Percentiles rank a stretch among this genome's conserved stretches.
These are phyloP conservation scores for Thelonectria rubi DNA, from an alignment of 2,329 filamentous ascomycete genomes.

Conservation along the genomic window DNA sequence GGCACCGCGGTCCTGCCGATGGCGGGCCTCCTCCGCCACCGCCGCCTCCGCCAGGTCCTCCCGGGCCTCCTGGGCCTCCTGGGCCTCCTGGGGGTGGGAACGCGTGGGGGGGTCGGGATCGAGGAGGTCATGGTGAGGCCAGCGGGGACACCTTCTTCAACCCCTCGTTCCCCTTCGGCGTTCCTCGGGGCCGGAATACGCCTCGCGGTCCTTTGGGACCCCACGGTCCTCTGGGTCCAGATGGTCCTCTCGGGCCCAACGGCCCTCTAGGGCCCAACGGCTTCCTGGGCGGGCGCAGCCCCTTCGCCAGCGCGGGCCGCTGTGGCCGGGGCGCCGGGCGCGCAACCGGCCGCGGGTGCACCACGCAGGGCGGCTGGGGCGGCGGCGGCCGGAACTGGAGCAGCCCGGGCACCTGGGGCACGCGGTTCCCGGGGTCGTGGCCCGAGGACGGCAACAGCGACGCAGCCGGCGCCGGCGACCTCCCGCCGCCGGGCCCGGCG, in stretches of 20 bases:
- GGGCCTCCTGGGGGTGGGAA: constrained; percentile 14
- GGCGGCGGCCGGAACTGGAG: constrained; percentile 2
- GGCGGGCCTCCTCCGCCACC: neutral
- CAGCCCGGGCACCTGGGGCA: constrained; percentile 5
- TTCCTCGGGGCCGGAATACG: neutral
- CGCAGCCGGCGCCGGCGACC: too few species aligned
- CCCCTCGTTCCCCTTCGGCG: constrained; percentile 21
- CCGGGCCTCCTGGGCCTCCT: constrained; percentile 7
- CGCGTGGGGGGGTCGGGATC: constrained; percentile 24
- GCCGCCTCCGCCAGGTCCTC: constrained; percentile 22
- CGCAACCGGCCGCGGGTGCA: constrained; percentile 13
- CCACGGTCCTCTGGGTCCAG: constrained; percentile 25
- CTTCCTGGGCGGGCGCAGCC: constrained; percentile 16
- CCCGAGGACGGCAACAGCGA: constrained; percentile 44
- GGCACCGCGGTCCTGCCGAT: constrained; percentile 18
- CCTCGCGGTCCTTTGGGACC: constrained; percentile 16
- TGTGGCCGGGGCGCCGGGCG: constrained; percentile 5
- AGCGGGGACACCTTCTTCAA: constrained; percentile 29
- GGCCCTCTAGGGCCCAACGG: constrained; percentile 23
- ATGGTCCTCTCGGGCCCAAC: constrained; percentile 21
- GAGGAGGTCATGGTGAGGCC: constrained; percentile 20
- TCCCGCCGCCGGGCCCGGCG: constrained; percentile 34
- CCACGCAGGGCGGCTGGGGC: constrained; percentile 5
- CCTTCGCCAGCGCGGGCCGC: constrained; percentile 21
- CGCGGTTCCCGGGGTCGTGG: constrained; percentile 47